Conservation (phyloP, 352 stramenopile genomes). For the Globisporangium recalcitrans region DNA sequence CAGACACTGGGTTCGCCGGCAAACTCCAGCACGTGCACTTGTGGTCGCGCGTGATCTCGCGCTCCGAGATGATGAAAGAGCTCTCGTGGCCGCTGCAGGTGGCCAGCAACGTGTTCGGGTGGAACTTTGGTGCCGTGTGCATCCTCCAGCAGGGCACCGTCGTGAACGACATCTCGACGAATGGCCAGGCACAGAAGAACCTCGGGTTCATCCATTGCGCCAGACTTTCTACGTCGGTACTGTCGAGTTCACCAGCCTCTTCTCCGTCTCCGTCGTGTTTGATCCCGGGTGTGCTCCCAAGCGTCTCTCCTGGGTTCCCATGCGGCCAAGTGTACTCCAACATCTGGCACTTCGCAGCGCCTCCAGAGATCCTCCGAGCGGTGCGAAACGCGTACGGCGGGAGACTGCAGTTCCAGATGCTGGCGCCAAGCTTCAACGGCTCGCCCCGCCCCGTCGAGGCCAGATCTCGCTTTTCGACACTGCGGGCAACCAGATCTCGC, state of each 20-base stretch:
- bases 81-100: slow-evolving; percentile 50
- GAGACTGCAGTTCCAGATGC: slow-evolving; percentile 61
- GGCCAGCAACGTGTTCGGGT: slow-evolving; percentile 55
- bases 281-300: slow-evolving; percentile 29
- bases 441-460: slow-evolving; percentile 39
- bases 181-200: slow-evolving; percentile 41
- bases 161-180: slow-evolving; percentile 49
- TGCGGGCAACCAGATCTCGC: slow-evolving; percentile 29
- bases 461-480: slow-evolving; percentile 47
- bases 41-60: slow-evolving; percentile 42
- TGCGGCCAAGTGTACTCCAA: slow-evolving; percentile 65
- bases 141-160: slow-evolving; percentile 19
- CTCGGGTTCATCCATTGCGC: slow-evolving; percentile 31
- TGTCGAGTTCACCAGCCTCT: neutral
- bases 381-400: slow-evolving; percentile 50
- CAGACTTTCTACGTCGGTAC: neutral
- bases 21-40: slow-evolving; percentile 59
- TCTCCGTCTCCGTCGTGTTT: slow-evolving; percentile 21
- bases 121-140: slow-evolving; percentile 49
- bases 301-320: slow-evolving; percentile 39
- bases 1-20: slow-evolving; percentile 27
- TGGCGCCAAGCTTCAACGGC: slow-evolving; percentile 69
- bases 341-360: slow-evolving; percentile 61
- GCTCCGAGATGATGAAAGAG: slow-evolving; percentile 45
- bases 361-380: slow-evolving; percentile 22